These are phyloP conservation scores for Lactarius tabidus DNA, from an alignment of 768 basidiomycete genomes.

Conservation along the genomic window DNA sequence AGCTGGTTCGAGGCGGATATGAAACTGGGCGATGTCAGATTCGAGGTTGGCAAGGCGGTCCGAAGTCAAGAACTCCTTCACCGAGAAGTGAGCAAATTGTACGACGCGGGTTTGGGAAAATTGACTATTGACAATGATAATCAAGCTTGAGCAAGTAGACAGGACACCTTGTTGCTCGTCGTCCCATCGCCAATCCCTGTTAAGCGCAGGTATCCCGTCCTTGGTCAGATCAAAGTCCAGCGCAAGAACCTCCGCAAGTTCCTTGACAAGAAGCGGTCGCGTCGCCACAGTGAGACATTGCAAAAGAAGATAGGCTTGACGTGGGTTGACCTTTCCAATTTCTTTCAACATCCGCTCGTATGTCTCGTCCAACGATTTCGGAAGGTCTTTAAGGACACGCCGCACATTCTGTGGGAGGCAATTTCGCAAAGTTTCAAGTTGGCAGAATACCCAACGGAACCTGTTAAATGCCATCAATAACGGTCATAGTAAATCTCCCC, in stretches of 20 bases:
- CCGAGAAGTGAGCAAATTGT: background rate
- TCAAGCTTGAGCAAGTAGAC: background rate
- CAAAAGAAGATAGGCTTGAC: background rate
- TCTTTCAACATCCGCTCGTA: background rate
- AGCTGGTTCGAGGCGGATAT: background rate
- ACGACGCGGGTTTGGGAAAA: background rate
- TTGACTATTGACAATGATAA: background rate
- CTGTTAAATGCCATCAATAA: background rate
- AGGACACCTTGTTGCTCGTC: background rate
- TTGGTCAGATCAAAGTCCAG: background rate
- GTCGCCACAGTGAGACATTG: background rate
- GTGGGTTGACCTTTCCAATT: background rate
- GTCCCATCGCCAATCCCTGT: background rate
- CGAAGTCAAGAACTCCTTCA: constrained; percentile 5
- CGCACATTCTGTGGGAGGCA: background rate
- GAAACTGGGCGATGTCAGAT: background rate
- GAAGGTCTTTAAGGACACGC: background rate
- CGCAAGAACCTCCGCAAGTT: background rate
- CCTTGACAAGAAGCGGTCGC: background rate
- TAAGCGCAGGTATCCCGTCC: background rate
- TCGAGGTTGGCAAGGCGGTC: background rate
- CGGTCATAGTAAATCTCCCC: background rate
- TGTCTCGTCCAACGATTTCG: background rate
- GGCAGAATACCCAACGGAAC: background rate
- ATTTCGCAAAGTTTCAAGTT: background rate